These are phyloP conservation scores for Lentinula raphanica DNA, from an alignment of 768 basidiomycete species.

Conservation along the genomic window DNA sequence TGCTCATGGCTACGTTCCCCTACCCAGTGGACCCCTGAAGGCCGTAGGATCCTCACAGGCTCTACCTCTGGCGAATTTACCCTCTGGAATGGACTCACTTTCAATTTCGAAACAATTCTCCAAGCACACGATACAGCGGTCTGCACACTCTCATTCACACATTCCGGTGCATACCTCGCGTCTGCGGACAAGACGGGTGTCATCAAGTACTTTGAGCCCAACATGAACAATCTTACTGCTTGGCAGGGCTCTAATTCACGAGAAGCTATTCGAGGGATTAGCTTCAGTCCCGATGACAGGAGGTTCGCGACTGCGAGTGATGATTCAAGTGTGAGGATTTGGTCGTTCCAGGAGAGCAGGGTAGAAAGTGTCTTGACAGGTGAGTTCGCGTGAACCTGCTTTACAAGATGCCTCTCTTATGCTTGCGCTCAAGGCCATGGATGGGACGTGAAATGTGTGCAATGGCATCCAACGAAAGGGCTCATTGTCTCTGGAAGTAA, in stretches of 20 bases:
- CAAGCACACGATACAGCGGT: conserved; percentile 97
- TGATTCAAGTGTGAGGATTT: conserved; percentile 90
- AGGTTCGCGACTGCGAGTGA: conserved; percentile 94
- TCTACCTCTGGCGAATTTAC: conserved; percentile 98
- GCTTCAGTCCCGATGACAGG: conserved; percentile 88
- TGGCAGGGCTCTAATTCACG: conserved; percentile 82
- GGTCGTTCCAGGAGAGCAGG: conserved; percentile 88
- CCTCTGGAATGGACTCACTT: conserved; percentile 97
- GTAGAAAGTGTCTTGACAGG: conserved; percentile 88
- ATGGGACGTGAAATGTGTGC: conserved; percentile 97
- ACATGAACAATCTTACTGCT: conserved; percentile 97
- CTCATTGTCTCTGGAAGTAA: conserved; percentile 93
- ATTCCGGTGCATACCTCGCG: conserved; percentile 88
- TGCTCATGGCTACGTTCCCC: neutral
- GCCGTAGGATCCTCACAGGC: conserved; percentile 86
- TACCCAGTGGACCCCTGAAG: conserved; percentile 89
- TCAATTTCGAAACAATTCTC: conserved; percentile 99
- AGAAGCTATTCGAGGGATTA: conserved; percentile 90
- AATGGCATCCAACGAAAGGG: conserved; percentile 98
- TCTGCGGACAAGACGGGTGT: conserved; percentile 90
- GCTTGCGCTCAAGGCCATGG: conserved; percentile 70
- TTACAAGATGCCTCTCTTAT: neutral
- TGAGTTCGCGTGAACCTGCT: conserved; percentile 22
- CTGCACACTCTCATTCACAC: conserved; percentile 84
- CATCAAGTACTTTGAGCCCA: conserved; percentile 98